A percentile compares a stretch with the other conserved stretches of the same genome.
phyloP scores from a whole-genome alignment of 208 protist genomes.

The Leishmania gerbilli region DNA sequence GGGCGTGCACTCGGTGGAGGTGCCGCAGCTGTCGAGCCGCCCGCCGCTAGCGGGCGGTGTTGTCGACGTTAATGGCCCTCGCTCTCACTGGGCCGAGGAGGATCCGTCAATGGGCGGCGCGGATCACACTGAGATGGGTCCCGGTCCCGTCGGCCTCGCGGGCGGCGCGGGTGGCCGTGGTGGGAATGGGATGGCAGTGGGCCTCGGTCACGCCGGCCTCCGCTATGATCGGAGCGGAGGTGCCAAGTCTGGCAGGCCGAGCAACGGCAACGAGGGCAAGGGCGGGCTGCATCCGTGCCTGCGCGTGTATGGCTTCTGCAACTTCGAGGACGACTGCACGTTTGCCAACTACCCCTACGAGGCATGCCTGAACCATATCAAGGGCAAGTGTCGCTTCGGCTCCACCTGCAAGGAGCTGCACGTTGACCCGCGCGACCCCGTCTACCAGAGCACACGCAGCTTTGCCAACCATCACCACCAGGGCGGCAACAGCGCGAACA shows the following conservation, averaged over 20 bases:
- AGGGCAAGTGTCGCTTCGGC: constrained; percentile 90
- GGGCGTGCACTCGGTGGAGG: constrained; percentile 41
- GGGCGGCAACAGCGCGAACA: constrained; percentile 6
- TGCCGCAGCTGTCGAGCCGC: constrained; percentile 38
- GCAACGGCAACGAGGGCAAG: constrained; percentile 26
- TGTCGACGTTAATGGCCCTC: constrained; percentile 15
- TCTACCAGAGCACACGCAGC: constrained; percentile 61
- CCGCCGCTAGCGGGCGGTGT: constrained; percentile 16
- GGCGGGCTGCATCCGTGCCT: constrained; percentile 77
- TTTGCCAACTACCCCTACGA: constrained; percentile 90
- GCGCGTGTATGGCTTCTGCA: constrained; percentile 89
- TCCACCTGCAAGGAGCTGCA: constrained; percentile 87
- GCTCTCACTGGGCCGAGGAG: constrained; percentile 27
- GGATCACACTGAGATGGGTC: constrained; percentile 14
- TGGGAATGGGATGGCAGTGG: constrained; percentile 5
- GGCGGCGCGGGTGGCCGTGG: constrained; percentile 10
- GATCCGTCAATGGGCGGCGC: constrained; percentile 17
- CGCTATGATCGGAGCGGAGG: constrained; percentile 21
- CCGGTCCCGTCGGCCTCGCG: background rate
- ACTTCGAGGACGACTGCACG: constrained; percentile 88
- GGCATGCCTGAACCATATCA: constrained; percentile 90
- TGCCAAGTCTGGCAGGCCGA: constrained; percentile 19
- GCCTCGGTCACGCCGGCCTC: constrained; percentile 4
- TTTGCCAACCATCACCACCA: constrained; percentile 41
- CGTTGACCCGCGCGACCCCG: constrained; percentile 62